Conservation (phyloP, 2,329 filamentous ascomycete genomes). For the Colletotrichum eremochloae region DNA sequence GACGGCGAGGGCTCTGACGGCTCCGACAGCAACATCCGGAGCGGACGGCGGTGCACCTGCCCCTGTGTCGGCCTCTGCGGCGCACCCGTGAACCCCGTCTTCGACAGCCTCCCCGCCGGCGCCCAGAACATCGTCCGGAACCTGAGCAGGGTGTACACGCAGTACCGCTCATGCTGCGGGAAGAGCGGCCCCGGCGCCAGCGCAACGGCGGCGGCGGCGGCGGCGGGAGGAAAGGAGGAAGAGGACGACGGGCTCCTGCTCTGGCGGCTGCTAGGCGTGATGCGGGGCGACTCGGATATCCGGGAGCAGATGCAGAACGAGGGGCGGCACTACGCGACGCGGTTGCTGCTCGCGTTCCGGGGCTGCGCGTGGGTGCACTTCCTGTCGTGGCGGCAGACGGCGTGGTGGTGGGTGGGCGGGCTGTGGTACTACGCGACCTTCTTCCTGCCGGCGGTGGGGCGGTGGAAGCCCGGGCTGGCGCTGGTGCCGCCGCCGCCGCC, state of each 20-base stretch:
- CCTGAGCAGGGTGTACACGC: background rate
- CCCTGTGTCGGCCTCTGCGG: constrained; percentile 1
- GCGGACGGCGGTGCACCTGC: background rate
- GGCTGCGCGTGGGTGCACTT: background rate
- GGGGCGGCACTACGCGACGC: background rate
- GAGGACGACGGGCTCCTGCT: constrained; percentile 14
- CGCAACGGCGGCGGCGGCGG: too few species aligned
- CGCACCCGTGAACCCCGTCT: background rate
- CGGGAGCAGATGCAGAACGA: constrained; percentile 9
- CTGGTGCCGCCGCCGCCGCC: background rate
- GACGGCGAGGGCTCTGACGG: background rate
- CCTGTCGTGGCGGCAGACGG: background rate
- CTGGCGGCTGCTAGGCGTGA: constrained; percentile 2
- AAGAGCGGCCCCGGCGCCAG: too few species aligned
- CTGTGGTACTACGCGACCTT: background rate
- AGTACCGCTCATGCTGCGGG: constrained; percentile 4
- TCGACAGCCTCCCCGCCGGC: background rate
- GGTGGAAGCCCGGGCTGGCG: background rate
- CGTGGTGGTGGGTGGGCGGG: too few species aligned
- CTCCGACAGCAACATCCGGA: background rate
- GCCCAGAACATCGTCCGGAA: background rate
- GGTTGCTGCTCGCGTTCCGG: constrained; percentile 3
- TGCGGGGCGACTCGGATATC: background rate
- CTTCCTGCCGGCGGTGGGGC: background rate
- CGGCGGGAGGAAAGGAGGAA: too few species aligned